Percentiles rank a stretch among this genome's conserved stretches.
phyloP scores from a whole-genome alignment of 116 monocot genomes.

The Zostera marina region DNA sequence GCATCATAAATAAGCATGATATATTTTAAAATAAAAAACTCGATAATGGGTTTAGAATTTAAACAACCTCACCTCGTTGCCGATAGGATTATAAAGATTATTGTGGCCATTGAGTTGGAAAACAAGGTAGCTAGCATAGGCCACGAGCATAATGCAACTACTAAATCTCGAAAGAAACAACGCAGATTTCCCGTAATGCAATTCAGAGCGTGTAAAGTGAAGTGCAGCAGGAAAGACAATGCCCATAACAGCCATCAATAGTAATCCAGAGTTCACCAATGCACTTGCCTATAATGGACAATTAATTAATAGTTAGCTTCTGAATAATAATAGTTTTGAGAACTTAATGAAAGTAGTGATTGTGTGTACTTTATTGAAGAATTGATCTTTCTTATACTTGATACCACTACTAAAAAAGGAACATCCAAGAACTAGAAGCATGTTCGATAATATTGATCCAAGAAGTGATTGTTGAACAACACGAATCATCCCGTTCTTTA shows the following conservation, averaged over 20 bases:
- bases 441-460: constrained; percentile 92
- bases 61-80: constrained; percentile 26
- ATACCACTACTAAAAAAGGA: constrained; percentile 83
- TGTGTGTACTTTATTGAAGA: constrained; percentile 66
- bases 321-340: too few relatives aligned
- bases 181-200: constrained; percentile 87
- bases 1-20: constrained; percentile 1
- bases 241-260: constrained; percentile 96
- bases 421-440: constrained; percentile 94
- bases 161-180: constrained; percentile 85
- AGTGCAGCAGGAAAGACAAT: constrained; percentile 87
- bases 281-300: constrained; percentile 46
- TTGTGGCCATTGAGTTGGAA: constrained; percentile 66
- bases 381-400: constrained; percentile 65
- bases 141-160: constrained; percentile 84
- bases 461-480: constrained; percentile 92
- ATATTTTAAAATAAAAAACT: too few relatives aligned
- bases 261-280: constrained; percentile 82
- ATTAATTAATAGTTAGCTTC: not conserved
- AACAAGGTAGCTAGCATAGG: constrained; percentile 86
- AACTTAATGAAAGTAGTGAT: not conserved
- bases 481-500: constrained; percentile 81
- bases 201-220: constrained; percentile 87
- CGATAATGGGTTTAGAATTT: too few relatives aligned
- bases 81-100: constrained; percentile 48